Conservation (phyloP, 2,329 filamentous ascomycete genomes). For the Diplodia intermedia region DNA sequence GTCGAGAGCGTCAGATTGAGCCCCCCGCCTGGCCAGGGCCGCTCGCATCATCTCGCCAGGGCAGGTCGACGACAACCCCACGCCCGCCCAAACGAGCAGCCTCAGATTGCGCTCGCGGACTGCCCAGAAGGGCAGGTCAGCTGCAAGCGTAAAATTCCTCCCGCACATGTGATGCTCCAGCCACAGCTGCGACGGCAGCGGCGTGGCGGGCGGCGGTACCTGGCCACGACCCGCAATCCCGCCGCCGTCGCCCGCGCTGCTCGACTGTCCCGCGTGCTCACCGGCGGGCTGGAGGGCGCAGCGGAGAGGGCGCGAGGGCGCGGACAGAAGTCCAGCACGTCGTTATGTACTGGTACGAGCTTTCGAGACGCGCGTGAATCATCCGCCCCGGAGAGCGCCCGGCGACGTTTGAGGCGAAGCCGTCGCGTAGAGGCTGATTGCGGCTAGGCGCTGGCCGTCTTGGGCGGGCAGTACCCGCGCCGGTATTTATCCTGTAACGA, state of each 20-base stretch:
- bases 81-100: conserved; percentile 1
- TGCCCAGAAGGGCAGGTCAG: conserved; percentile 24
- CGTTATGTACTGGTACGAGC: conserved; percentile 18
- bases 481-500: conserved; percentile 28
- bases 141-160: conserved; percentile 31
- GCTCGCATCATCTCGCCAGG: conserved; percentile 8
- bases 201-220: conserved; percentile 25
- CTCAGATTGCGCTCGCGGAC: conserved; percentile 16
- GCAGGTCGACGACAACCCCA: background rate
- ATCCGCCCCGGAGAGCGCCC: conserved; percentile 20
- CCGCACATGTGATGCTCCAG: conserved; percentile 31
- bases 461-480: conserved; percentile 20
- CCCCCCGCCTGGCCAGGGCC: conserved; percentile 15
- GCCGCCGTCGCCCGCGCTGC: background rate
- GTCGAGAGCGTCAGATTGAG: conserved; percentile 23
- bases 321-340: conserved; percentile 26
- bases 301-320: conserved; percentile 12
- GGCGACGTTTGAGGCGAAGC: conserved; percentile 27
- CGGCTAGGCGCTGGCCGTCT: conserved; percentile 14
- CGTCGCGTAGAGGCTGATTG: conserved; percentile 21
- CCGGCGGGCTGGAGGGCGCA: background rate
- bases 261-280: background rate
- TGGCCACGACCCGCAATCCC: conserved; percentile 1
- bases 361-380: conserved; percentile 30
- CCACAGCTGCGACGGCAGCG: conserved; percentile 19